Evolutionary conservation across 495 filamentous ascomycete genomes (phyloP), one percentile per base, ranked within the genome.

Genomic region (Hypoxylon crocopeplum): DNA sequence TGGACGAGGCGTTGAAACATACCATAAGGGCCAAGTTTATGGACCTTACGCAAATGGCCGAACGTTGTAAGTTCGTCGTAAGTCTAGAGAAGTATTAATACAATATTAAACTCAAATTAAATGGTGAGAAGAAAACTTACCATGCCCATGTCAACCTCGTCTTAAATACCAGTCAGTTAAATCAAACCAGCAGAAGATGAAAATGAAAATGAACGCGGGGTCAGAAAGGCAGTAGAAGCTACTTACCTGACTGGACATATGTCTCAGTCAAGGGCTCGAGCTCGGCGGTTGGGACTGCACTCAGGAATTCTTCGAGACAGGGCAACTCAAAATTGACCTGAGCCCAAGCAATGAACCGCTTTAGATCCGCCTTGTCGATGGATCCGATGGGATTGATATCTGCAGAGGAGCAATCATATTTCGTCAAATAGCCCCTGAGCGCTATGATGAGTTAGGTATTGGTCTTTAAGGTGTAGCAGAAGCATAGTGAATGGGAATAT

Each of bases 211-310:
- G n/a, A n/a, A n/a, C n/a, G n/a, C n/a, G n/a, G n/a, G n/a, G n/a
- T n/a, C n/a, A n/a, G n/a, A n/a, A n/a, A n/a, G n/a, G n/a, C n/a
- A n/a, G n/a, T n/a, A n/a, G n/a, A n/a, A n/a, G n/a, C n/a, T n/a
- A n/a, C n/a, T n/a, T n/a, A n/a, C n/a, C n/a, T 19, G 68, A 75
- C 59, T 89, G 85, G 15, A 86, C 80, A 62, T 89, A 89, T 12
- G 73, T 75, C 0, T 82, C 71, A 1, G 89, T 90, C 21, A 92
- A 86, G 10, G 92, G 92, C 61, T 93, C 88, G 0, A 96, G 80
- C 69, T 97, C 92, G 1, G 91, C 92, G 2, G 90, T 94, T 0
- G 92, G 92, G 0, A 81, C 78, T 2, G 92, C 92, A 12, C 79
- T 74, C 17, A 95, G 69, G 76, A 97, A 97, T 2, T 82, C 81